Evolutionary conservation across 2,329 filamentous ascomycete genomes (phyloP), one percentile per base, ranked within the genome.

Genomic region (Beauveria pseudobassiana): DNA sequence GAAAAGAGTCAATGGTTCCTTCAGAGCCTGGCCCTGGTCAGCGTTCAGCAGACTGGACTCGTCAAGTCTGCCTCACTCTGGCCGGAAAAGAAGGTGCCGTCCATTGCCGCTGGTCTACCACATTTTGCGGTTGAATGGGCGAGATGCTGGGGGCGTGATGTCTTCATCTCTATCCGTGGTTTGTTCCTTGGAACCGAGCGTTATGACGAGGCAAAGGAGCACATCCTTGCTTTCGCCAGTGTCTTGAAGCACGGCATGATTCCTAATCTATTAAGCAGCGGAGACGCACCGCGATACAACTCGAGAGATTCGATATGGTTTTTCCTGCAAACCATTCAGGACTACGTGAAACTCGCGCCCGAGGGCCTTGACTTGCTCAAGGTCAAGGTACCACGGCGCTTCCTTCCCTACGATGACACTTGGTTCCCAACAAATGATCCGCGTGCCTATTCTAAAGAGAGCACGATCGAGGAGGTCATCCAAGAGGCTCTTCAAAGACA

Each of bases 191-290:
- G 90, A 46, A 98, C 93, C 12, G 91, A 92, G 2, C 87, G 95
- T 9, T 96, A 89, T 68, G 85, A 83, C 2, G 93, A 97, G 72
- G 95, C 95, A 8, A 93, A 86, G 70, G 92, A 98, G 73, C 96
- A 99, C 70, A 96, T 99, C 63, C 79, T 91, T 63, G 93, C 93
- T 9, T 99, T 99, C 76, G 93, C 90, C 2, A 96, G 92, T 72
- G 93, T 99, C 12, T 78, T 99, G 67, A 99, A 99, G 79, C 95
- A 99, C 69, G 95, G 95, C 56, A 96, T 98, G 92, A 93, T 99
- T 62, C 95, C 95, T 16, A 99, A 99, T 70, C 81, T 99, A 22
- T 81, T 99, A 16, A 88, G 91, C 66, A 91, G 90, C 63, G 93
- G 95, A 7, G 90, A 88, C 63, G 82, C 87, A 18, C 95, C 95